Conservation (phyloP, 2,329 filamentous ascomycete genomes). For the Akanthomyces lecanii region DNA sequence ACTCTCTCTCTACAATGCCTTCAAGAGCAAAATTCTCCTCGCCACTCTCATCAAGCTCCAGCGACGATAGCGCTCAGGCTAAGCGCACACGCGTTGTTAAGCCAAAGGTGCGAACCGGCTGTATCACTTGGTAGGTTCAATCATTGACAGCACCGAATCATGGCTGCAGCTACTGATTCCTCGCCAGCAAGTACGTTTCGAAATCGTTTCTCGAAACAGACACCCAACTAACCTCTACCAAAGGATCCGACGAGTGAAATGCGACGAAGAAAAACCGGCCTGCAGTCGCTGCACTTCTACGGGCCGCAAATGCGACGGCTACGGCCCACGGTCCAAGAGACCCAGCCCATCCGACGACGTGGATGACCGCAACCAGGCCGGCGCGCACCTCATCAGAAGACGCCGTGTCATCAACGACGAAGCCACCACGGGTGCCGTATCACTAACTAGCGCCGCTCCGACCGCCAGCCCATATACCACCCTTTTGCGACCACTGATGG, state of each 20-base stretch:
- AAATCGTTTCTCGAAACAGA: neutral
- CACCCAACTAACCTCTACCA: neutral
- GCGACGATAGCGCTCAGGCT: constrained; percentile 3
- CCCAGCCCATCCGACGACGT: neutral
- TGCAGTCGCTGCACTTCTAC: constrained; percentile 30
- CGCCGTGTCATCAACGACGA: neutral
- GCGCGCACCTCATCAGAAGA: neutral
- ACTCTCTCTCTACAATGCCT: neutral
- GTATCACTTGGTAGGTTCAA: constrained; percentile 26
- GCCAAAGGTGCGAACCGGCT: constrained; percentile 21
- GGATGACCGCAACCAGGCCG: neutral
- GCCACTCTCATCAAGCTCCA: neutral
- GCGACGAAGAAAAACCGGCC: constrained; percentile 6
- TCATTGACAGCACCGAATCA: neutral
- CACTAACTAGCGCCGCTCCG: neutral
- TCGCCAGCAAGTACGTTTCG: neutral
- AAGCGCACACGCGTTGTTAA: constrained; percentile 33
- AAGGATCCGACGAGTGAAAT: constrained; percentile 28
- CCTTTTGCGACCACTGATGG: constrained; percentile 29
- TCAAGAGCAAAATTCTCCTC: neutral
- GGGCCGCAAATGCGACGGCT: constrained; percentile 34
- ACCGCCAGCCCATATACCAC: neutral
- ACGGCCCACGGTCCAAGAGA: constrained; percentile 21
- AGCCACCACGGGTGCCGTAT: neutral
- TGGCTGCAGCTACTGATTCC: neutral